Evolutionary conservation across 1,139 yeast species (phyloP), one percentile per base, ranked within the genome.

Genomic region (Debaryomyces psychrophilus): DNA sequence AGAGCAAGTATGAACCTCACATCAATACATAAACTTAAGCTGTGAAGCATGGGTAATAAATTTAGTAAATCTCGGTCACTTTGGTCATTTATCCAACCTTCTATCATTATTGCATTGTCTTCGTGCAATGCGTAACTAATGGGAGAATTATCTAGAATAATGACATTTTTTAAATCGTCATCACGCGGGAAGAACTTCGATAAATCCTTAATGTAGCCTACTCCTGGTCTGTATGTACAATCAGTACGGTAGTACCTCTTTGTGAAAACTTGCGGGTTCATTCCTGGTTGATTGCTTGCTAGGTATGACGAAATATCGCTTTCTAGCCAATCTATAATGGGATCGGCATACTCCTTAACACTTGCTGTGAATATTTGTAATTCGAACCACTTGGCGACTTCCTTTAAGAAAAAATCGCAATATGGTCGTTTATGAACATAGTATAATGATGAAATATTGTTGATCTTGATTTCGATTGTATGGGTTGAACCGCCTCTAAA

Each of bases 21-120:
- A 66, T 93, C 99, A 6, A 90, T 84, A 28, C 93, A 82, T 52
- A 82, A 79, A 49, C 96, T 77, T 57, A 93, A 68, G 28, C 96
- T 87, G 57, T 87, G 83, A 45, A 93, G 71, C 62, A 93, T 70
- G 1, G 99, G 98, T 42, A 93, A 67, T 44, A 93, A 68, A 57
- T 89, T 84, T 62, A 93, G 69, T 48, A 93, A 71, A 58, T 90
- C 96, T 22, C 85, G 76, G 62, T 93, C 99, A 38, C 85, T 81
- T 17, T 95, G 96, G 66, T 93, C 99, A 59, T 89, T 90, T 52
- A 93, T 90, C 99, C 99, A 93, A 37, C 99, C 98, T 66, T 92
- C 97, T 17, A 93, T 90, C 69, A 87, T 84, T 31, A 93, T 84
- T 1, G 97, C 99, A 61, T 93, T 93, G 55, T 85, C 83, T 52